These are phyloP conservation scores for Pseudonectria buxi DNA, from an alignment of 2,329 filamentous ascomycete genomes.

Conservation along the genomic window DNA sequence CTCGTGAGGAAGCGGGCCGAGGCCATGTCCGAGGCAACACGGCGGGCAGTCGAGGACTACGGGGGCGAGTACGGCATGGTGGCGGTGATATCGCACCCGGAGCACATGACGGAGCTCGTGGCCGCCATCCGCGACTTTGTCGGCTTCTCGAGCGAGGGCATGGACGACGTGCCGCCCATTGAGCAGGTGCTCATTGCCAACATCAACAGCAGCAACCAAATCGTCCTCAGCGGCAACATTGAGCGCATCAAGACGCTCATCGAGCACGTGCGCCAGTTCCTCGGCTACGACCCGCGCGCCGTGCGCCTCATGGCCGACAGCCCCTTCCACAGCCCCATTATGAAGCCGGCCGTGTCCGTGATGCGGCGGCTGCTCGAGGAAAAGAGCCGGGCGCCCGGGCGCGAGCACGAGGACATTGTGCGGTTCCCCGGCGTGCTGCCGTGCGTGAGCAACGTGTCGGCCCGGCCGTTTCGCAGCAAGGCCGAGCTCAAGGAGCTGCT, in stretches of 20 bases:
- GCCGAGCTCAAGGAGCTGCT: conserved; percentile 73
- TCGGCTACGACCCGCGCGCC: conserved; percentile 83
- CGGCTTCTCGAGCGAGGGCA: conserved; percentile 60
- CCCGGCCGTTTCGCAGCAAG: conserved; percentile 65
- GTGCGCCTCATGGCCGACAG: conserved; percentile 81
- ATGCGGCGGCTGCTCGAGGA: conserved; percentile 63
- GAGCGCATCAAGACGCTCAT: conserved; percentile 74
- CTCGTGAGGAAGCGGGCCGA: conserved; percentile 73
- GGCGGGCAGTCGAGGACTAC: conserved; percentile 55
- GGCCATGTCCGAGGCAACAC: conserved; percentile 73
- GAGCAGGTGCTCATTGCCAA: conserved; percentile 88
- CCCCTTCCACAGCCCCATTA: conserved; percentile 87
- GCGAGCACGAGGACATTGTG: conserved; percentile 56
- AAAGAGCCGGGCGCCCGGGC: conserved; percentile 47
- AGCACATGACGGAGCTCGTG: conserved; percentile 64
- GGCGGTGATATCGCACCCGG: conserved; percentile 79
- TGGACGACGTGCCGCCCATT: conserved; percentile 64
- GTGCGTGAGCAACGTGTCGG: conserved; percentile 82
- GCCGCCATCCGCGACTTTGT: conserved; percentile 73
- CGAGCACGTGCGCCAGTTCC: conserved; percentile 79
- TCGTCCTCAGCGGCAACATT: conserved; percentile 84
- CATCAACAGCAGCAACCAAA: conserved; percentile 93
- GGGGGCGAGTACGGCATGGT: conserved; percentile 92
- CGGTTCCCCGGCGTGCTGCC: conserved; percentile 68
- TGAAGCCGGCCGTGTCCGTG: conserved; percentile 73